These are phyloP conservation scores for Pouteria glomerata DNA, from an alignment of 148 eudicot species.

Conservation along the genomic window DNA sequence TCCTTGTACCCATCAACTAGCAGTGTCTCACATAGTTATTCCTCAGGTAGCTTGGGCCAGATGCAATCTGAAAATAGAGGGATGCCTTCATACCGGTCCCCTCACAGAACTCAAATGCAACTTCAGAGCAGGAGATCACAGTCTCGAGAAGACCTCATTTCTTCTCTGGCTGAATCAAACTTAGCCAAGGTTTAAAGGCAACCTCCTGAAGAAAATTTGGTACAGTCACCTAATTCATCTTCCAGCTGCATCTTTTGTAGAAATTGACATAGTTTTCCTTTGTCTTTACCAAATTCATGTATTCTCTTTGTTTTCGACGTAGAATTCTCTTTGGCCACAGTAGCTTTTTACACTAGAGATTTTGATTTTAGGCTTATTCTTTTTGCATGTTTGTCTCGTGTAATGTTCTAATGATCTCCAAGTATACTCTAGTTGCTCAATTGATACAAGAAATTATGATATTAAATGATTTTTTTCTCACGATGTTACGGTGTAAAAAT, in stretches of 20 bases:
- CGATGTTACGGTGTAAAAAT: neutral
- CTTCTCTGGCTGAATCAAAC: conserved; percentile 71
- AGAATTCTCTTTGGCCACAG: neutral
- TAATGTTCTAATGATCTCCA: neutral
- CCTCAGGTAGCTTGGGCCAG: conserved; percentile 90
- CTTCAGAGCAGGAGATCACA: conserved; percentile 95
- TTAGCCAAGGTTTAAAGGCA: conserved; percentile 38
- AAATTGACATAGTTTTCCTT: neutral
- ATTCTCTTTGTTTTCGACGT: neutral
- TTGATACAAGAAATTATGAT: neutral
- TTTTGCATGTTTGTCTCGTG: neutral
- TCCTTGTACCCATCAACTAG: conserved; percentile 52
- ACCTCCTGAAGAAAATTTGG: neutral
- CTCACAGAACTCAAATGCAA: conserved; percentile 71
- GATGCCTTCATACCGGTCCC: conserved; percentile 57
- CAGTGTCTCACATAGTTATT: conserved; percentile 76
- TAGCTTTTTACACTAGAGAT: neutral
- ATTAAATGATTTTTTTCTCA: neutral
- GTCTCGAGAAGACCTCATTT: conserved; percentile 84
- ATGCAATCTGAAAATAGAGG: conserved; percentile 68
- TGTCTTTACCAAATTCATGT: neutral
- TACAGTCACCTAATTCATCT: neutral
- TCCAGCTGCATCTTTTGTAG: no score
- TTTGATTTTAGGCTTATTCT: neutral
- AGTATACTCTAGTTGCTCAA: neutral